Evolutionary conservation across 345 rosid species (phyloP), one percentile per base, ranked within the genome.

Genomic region (Aquilaria sinensis): DNA sequence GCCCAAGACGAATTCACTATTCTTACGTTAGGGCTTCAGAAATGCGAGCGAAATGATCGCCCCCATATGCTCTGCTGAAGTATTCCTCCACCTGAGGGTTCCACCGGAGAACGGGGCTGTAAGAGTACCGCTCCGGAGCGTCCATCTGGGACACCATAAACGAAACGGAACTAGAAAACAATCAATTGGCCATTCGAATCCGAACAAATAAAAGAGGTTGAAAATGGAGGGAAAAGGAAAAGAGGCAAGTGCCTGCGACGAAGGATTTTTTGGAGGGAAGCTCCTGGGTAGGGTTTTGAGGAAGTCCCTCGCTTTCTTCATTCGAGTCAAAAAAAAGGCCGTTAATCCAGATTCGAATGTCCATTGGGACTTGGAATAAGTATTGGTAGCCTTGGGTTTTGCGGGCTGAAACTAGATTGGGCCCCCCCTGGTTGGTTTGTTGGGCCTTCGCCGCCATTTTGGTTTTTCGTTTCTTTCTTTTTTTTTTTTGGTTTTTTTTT

Each of bases 51-150:
- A 90, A 94, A 68, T 83, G 88, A 11, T 80, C 75, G 50, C 78
- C 61, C 55, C 97, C 97, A 43, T 94, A 90, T 37, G 99, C 99
- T 53, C 76, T 79, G 73, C 64, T 61, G 80, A 94, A 87, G 81
- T 94, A 90, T 0, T 81, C 88, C 69, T 88, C 88, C 31, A 94
- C 93, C 62, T 84, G 72, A 65, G 97, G 83, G 65, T 90, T 75
- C 99, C 99, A 94, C 41, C 78, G 80, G 75, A 94, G 56, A 13
- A 58, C 60, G 2, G 99, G 97, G 59, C 74, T 81, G 76, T 78
- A 94, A 72, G 82, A 76, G 83, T 90, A 94, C 56, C 99, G 89
- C 70, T 79, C 82, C 6, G 81, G 74, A 48, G 75, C 72, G 62
- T 78, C 87, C 93, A 80, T 84, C 81, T 78, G 72, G 8, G 46